These are phyloP conservation scores for Volvox africanus DNA, from an alignment of 139 green algal species.

Conservation along the genomic window DNA sequence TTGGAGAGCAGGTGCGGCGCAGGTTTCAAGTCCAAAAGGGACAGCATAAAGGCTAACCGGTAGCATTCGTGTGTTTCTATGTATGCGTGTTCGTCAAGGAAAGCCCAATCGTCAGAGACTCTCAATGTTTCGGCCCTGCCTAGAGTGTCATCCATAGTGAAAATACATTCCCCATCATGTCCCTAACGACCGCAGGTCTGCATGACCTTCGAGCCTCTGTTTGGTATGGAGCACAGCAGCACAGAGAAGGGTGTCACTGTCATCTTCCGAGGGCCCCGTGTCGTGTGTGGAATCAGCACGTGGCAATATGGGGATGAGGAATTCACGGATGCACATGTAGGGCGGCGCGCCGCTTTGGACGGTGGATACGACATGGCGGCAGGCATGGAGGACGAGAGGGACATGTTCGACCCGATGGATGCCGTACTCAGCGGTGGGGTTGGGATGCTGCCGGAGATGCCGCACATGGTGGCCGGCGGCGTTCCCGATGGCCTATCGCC, in stretches of 20 bases:
- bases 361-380: background rate
- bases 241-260: background rate
- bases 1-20: conserved; percentile 22
- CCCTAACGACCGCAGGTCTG: conserved; percentile 4
- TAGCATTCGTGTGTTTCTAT: no score
- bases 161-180: no score
- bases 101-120: no score
- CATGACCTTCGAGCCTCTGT: conserved; percentile 28
- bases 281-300: conserved; percentile 42
- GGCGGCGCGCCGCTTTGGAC: background rate
- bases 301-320: conserved; percentile 41
- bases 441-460: background rate
- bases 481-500: background rate
- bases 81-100: no score
- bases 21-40: no score
- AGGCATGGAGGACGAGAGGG: background rate
- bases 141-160: no score
- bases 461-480: background rate
- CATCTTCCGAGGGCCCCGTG: conserved; percentile 36
- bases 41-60: no score
- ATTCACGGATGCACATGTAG: background rate
- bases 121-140: no score
- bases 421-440: background rate
- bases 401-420: background rate
- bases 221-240: background rate